A percentile compares a stretch with the other conserved stretches of the same genome.
Evolutionary conservation across 2,329 filamentous ascomycete genomes (phyloP).

Genomic region (Penicillium expansum): DNA sequence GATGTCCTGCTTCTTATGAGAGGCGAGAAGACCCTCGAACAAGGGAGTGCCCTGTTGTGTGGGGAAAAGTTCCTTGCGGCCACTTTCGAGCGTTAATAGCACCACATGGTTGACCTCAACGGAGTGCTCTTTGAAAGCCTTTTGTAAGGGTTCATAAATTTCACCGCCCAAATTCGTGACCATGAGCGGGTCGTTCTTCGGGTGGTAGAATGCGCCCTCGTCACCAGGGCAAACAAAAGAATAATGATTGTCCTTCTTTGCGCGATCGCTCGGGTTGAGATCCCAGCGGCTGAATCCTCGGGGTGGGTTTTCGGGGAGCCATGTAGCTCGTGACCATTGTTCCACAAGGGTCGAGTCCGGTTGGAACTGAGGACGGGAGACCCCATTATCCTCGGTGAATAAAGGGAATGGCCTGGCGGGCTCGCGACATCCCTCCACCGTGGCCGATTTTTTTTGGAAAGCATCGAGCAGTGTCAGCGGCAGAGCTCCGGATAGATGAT

Average conservation of each 20-base stretch:
- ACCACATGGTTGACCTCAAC: slow-evolving; percentile 42
- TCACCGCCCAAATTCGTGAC: slow-evolving; percentile 37
- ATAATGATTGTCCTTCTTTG: slow-evolving; percentile 18
- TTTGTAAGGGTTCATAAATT: slow-evolving; percentile 31
- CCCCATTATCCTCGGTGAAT: not conserved
- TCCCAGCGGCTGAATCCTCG: slow-evolving; percentile 35
- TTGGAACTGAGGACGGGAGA: slow-evolving; percentile 11
- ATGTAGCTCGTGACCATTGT: slow-evolving; percentile 29
- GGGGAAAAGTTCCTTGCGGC: slow-evolving; percentile 43
- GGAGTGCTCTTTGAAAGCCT: slow-evolving; percentile 28
- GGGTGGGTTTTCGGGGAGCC: slow-evolving; percentile 31
- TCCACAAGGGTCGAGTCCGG: slow-evolving; percentile 6
- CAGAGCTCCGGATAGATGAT: slow-evolving; percentile 37
- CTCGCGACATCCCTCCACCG: slow-evolving; percentile 24
- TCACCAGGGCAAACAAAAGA: slow-evolving; percentile 17
- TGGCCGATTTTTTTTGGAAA: slow-evolving; percentile 25
- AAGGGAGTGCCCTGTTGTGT: slow-evolving; percentile 36
- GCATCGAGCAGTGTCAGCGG: slow-evolving; percentile 36
- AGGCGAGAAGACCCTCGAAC: slow-evolving; percentile 34
- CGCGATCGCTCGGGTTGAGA: slow-evolving; percentile 13
- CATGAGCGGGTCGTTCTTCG: slow-evolving; percentile 37
- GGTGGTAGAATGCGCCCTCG: slow-evolving; percentile 30
- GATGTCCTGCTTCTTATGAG: slow-evolving; percentile 22
- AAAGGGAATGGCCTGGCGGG: slow-evolving; percentile 30
- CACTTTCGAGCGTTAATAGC: slow-evolving; percentile 41